Base-by-base conservation (phyloP, 2,329 filamentous ascomycete genomes). In the Graphilbum sp. region DNA sequence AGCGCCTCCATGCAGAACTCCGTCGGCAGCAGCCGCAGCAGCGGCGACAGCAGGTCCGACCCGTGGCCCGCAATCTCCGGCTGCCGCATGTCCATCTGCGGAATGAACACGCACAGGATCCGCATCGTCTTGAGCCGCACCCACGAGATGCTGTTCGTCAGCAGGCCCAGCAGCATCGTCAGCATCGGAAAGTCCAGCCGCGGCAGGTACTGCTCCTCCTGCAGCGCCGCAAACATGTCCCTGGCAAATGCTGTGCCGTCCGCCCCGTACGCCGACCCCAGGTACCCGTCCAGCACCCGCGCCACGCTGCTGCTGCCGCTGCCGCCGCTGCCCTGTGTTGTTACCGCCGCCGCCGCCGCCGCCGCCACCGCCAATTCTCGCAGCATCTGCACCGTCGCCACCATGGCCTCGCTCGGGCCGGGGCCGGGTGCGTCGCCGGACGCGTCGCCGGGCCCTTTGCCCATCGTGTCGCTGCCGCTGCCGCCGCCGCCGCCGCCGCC, bases 51-150 rank as follows among this genome's bases (percentile, higher is more conserved):
- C 35, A 98, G 69, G 57, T 98, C 92, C 1, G 88, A 87, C 0
- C 90, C 88, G 54, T 96, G 86, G 8, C 76, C 79, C 5, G 86
- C 81, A 45, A 98, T 83, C 46, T 94, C 87, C 0, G 81, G 75
- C 49, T 87, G 87, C 39, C 79, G 78, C 81, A 96, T 93, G 52
- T 98, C 87, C 24, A 95, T 81, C 38, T 88, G 79, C 0, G 86
- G 84, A 34, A 98, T 81, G 42, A 94, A 64, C 17, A 82, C 70
- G 50, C 82, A 82, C 0, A 98, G 70, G 12, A 96, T 76, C 43
- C 84, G 79, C 82, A 98, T 93, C 0, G 83, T 86, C 61, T 90
- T 88, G 32, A 87, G 66, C 54, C 93, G 92, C 56, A 96, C 82
- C 83, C 86, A 95, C 3, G 82, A 70, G 1, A 79, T 70, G 25